Percentiles rank a stretch among this genome's conserved stretches.
These are phyloP conservation scores for Colletotrichum sp. DNA, from an alignment of 2,329 filamentous ascomycete genomes.

Conservation along the genomic window DNA sequence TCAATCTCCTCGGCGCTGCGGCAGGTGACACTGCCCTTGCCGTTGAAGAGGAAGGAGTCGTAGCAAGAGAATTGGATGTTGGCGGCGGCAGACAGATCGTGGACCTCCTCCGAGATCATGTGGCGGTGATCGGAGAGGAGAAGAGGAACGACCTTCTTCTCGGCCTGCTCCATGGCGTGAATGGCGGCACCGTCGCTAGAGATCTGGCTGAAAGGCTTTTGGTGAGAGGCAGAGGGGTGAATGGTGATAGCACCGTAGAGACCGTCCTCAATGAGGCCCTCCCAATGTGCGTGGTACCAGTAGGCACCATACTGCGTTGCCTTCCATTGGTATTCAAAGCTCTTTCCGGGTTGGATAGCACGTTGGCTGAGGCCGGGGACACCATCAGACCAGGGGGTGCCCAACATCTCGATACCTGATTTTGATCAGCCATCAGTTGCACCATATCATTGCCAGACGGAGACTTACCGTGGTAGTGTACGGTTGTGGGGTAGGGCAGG, in stretches of 20 bases:
- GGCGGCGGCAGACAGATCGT: constrained; percentile 46
- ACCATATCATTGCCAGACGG: not conserved
- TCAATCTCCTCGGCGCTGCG: constrained; percentile 48
- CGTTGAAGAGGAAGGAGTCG: constrained; percentile 67
- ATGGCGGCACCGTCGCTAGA: constrained; percentile 36
- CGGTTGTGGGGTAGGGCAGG: constrained; percentile 49
- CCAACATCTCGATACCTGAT: constrained; percentile 31
- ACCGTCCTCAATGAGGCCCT: constrained; percentile 63
- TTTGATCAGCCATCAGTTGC: not conserved
- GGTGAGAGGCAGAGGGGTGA: constrained; percentile 33
- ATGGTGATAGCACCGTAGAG: constrained; percentile 62
- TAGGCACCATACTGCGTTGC: constrained; percentile 62
- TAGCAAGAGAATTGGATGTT: constrained; percentile 60
- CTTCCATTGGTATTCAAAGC: constrained; percentile 59
- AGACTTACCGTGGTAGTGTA: constrained; percentile 53
- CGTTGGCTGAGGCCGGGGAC: constrained; percentile 61
- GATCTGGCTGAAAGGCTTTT: constrained; percentile 56
- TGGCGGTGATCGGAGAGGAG: constrained; percentile 63
- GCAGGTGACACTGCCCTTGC: constrained; percentile 62
- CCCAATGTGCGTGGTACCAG: constrained; percentile 65
- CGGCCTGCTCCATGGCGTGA: constrained; percentile 50
- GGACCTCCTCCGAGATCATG: constrained; percentile 53
- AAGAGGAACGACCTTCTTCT: constrained; percentile 48
- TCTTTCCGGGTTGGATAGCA: constrained; percentile 50
- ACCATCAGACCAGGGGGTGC: constrained; percentile 65